A percentile compares a stretch with the other conserved stretches of the same genome.
phyloP scores from a whole-genome alignment of 345 rosid species.

The Euphorbia tirucalli region DNA sequence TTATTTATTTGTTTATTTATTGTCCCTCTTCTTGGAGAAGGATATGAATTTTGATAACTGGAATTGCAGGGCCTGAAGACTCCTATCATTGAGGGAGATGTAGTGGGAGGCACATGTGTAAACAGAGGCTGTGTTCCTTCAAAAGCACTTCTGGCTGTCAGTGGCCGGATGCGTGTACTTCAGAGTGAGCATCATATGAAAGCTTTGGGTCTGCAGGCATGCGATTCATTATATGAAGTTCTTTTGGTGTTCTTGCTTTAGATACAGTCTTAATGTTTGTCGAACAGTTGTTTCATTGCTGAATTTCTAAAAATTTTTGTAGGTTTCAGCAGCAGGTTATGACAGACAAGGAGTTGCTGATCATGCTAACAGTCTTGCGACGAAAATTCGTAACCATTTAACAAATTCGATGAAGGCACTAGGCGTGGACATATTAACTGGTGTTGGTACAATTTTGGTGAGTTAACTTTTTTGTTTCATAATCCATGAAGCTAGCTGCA shows the following conservation, averaged over 20 bases:
- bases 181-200: conserved; percentile 95
- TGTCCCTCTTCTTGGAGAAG: not conserved
- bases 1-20: too few species aligned
- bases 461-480: conserved; percentile 27
- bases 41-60: not conserved
- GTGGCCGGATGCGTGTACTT: conserved; percentile 94
- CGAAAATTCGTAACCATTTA: conserved; percentile 81
- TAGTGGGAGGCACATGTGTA: conserved; percentile 96
- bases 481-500: not conserved
- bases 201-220: conserved; percentile 92
- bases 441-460: conserved; percentile 78
- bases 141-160: conserved; percentile 93
- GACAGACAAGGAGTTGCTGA: conserved; percentile 96
- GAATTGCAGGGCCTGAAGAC: conserved; percentile 78
- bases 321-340: conserved; percentile 94
- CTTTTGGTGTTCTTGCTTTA: not conserved
- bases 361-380: conserved; percentile 90
- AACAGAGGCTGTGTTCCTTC: conserved; percentile 99
- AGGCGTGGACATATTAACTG: conserved; percentile 93
- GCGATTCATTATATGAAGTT: conserved; percentile 3
- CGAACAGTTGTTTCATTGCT: too few species aligned
- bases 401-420: conserved; percentile 93
- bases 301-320: conserved; percentile 12
- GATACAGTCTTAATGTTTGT: not conserved
- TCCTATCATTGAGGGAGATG: conserved; percentile 94